phyloP scores from a whole-genome alignment of 345 rosid genomes.

The Dipteronia dyeriana region DNA sequence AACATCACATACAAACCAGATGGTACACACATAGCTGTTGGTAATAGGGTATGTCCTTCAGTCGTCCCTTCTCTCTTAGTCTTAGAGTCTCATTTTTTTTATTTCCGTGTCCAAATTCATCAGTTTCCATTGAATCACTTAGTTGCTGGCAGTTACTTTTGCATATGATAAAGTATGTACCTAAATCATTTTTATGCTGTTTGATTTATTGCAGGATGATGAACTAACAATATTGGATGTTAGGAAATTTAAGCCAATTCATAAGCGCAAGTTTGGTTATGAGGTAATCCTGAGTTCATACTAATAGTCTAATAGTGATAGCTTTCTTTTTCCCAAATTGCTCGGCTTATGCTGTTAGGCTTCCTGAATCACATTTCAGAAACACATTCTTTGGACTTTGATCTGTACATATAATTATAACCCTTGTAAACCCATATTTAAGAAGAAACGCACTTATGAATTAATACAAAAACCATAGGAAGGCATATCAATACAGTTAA shows the following conservation, averaged over 20 bases:
- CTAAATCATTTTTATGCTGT: conserved; percentile 18
- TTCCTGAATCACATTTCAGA: not conserved
- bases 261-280: conserved; percentile 81
- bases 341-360: conserved; percentile 2
- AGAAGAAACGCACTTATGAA: not conserved
- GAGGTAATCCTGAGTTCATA: conserved; percentile 55
- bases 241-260: conserved; percentile 90
- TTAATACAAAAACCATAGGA: not conserved
- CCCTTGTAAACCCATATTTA: not conserved
- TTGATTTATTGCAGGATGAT: conserved; percentile 65
- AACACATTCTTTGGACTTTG: not conserved
- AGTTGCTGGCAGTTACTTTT: conserved; percentile 1
- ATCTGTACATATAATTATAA: not conserved
- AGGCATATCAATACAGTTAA: not conserved
- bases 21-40: conserved; percentile 90
- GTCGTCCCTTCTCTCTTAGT: conserved; percentile 16
- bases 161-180: not conserved
- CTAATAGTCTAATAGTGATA: not conserved
- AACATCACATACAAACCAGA: conserved; percentile 97
- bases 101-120: conserved; percentile 9
- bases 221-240: conserved; percentile 95
- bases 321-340: not conserved
- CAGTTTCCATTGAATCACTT: conserved; percentile 12
- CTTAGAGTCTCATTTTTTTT: not conserved
- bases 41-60: conserved; percentile 79